Base-by-base conservation (phyloP, 441 rosid species). In the Cnidoscolus chayamansa region DNA sequence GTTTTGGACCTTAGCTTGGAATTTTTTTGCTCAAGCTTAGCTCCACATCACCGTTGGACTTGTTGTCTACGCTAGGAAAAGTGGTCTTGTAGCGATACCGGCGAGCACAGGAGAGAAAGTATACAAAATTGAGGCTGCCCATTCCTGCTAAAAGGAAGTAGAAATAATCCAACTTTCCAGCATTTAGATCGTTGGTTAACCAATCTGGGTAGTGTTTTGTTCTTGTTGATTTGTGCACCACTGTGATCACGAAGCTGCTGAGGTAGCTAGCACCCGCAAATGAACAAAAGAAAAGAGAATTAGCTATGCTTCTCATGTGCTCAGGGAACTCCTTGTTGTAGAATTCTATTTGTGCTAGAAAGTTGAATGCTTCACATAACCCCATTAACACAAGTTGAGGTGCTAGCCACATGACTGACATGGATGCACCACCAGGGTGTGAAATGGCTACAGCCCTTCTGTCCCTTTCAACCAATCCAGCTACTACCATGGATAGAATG, bases 321-420 rank as follows among this genome's bases (percentile, higher is more conserved):
- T 82, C 85, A 0, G 96, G 98, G 30, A 90, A 87, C 80, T 93
- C 83, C 73, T 72, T 78, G 84, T 91, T 93, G 73, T 79, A 88
- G 32, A 93, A 88, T 77, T 90, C 96, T 0, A 89, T 82, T 59
- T 80, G 92, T 43, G 94, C 97, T 3, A 88, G 77, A 0, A 79
- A 47, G 57, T 79, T 83, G 80, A 91, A 93, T 8, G 96, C 96
- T 71, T 93, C 88, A 45, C 80, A 86, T 2, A 93, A 78, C 1
- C 97, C 97, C 89, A 87, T 76, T 8, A 87, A 31, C 69, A 84
- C 72, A 59, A 89, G 96, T 51, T 86, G 97, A 1, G 98, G 98
- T 43, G 87, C 77, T 19, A 93, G 80, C 97, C 96, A 91, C 57
- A 91, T 56, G 43, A 82, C 83, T 0, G 97, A 86, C 68, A 86